These are phyloP conservation scores for Sabuloglossum arenarium DNA, from an alignment of 495 filamentous ascomycete genomes.

Conservation along the genomic window DNA sequence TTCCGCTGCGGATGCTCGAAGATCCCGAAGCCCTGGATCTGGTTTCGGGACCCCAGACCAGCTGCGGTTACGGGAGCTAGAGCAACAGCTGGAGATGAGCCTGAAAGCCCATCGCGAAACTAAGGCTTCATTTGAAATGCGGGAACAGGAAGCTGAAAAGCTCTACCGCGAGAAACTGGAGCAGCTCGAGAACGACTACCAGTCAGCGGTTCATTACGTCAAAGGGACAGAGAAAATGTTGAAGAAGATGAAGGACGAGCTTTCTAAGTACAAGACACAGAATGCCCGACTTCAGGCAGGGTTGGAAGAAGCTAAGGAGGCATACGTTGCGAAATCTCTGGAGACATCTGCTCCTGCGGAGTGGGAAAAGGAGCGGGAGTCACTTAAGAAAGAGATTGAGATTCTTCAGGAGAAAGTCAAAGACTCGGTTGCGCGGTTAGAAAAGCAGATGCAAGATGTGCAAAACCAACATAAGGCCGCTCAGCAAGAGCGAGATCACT, in stretches of 20 bases:
- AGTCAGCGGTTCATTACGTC: conserved; percentile 98
- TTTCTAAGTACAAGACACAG: conserved; percentile 67
- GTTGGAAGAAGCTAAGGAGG: conserved; percentile 31
- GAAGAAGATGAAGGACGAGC: conserved; percentile 93
- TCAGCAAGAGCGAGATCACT: conserved; percentile 45
- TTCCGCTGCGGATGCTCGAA: conserved; percentile 31
- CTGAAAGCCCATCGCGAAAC: conserved; percentile 67
- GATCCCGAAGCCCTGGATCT: conserved; percentile 43
- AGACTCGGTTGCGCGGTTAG: conserved; percentile 40
- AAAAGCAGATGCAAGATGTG: conserved; percentile 45
- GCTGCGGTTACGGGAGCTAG: conserved; percentile 64
- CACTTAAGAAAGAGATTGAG: conserved; percentile 43
- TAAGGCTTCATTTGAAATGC: conserved; percentile 49
- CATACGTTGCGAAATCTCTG: conserved; percentile 17
- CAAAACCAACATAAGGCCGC: conserved; percentile 42
- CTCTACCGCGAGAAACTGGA: conserved; percentile 80
- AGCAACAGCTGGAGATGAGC: conserved; percentile 67
- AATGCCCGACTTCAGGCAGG: conserved; percentile 70
- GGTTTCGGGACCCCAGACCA: conserved; percentile 63
- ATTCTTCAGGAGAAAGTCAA: conserved; percentile 44
- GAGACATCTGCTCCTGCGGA: conserved; percentile 21
- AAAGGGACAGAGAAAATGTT: conserved; percentile 98
- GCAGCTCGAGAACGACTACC: conserved; percentile 88
- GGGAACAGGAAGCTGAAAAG: conserved; percentile 63
- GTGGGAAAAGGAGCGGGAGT: conserved; percentile 60